Percentiles rank a stretch among this genome's conserved stretches.
phyloP scores from a whole-genome alignment of 805 yeast genomes.

The Brettanomyces anomalus region DNA sequence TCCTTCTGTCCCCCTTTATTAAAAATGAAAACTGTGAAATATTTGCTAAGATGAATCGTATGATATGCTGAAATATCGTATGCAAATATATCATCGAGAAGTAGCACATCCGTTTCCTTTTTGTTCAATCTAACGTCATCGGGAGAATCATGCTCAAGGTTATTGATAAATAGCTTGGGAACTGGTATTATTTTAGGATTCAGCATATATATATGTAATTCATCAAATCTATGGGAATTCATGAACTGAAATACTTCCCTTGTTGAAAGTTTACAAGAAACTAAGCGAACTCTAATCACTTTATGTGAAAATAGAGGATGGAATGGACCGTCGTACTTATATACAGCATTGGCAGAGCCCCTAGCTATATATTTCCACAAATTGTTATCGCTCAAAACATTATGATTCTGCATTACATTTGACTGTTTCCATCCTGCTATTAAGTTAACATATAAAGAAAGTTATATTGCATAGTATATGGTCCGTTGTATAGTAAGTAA shows the following conservation, averaged over 20 bases:
- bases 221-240: slow-evolving; percentile 10
- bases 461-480: too few species aligned
- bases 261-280: slow-evolving; percentile 29
- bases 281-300: slow-evolving; percentile 29
- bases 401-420: too few species aligned
- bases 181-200: slow-evolving; percentile 9
- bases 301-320: slow-evolving; percentile 25
- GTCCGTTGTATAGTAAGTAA: too few species aligned
- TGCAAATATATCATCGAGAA: slow-evolving; percentile 20
- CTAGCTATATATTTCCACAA: slow-evolving; percentile 35
- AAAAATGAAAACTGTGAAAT: slow-evolving; percentile 14
- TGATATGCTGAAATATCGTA: neutral
- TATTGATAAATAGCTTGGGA: neutral
- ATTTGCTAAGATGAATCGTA: slow-evolving; percentile 16
- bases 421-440: too few species aligned
- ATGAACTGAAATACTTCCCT: slow-evolving; percentile 34
- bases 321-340: slow-evolving; percentile 29
- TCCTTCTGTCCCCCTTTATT: neutral
- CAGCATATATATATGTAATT: slow-evolving; percentile 11
- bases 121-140: slow-evolving; percentile 4
- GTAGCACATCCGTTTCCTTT: slow-evolving; percentile 15
- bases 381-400: neutral
- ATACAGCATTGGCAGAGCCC: slow-evolving; percentile 43
- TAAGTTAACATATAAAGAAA: too few species aligned
- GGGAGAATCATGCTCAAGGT: neutral